Evolutionary conservation across 306 rosid genomes (phyloP).

Genomic region (Gastrolobium bilobum): DNA sequence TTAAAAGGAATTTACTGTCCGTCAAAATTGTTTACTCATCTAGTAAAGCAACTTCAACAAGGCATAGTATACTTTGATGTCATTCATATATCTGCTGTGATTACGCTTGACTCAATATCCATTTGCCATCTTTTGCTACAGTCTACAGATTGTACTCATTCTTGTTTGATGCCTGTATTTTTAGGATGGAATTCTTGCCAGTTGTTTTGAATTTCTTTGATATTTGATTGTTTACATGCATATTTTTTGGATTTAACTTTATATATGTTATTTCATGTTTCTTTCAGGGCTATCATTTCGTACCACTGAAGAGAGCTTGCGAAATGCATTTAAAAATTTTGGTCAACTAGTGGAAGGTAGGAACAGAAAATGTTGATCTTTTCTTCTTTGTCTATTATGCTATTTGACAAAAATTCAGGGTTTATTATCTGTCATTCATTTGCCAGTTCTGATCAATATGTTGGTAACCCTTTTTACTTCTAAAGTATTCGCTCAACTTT

Average conservation of each 20-base stretch:
- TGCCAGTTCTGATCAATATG: background rate
- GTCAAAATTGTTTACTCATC: background rate
- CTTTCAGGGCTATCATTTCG: slow-evolving; percentile 88
- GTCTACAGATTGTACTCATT: background rate
- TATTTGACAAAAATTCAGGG: slow-evolving; percentile 18
- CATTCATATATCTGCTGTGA: background rate
- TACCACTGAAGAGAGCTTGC: slow-evolving; percentile 86
- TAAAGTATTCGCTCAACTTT: slow-evolving; percentile 1
- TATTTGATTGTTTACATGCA: background rate
- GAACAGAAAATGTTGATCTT: slow-evolving; percentile 10
- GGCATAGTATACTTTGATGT: background rate
- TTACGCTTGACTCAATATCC: slow-evolving; percentile 5
- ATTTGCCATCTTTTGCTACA: slow-evolving; percentile 12
- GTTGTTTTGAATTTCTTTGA: slow-evolving; percentile 16
- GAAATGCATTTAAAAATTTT: slow-evolving; percentile 75
- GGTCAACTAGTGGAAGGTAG: slow-evolving; percentile 90
- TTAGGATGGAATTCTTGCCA: background rate
- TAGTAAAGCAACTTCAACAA: background rate
- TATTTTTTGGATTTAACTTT: background rate
- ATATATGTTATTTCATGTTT: slow-evolving; percentile 20
- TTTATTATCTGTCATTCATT: background rate
- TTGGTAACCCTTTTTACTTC: background rate
- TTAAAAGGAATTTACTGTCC: background rate
- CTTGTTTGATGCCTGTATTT: background rate
- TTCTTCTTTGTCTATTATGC: background rate